Conservation (phyloP, 2,329 filamentous ascomycete genomes). For the Colletotrichum destructivum region DNA sequence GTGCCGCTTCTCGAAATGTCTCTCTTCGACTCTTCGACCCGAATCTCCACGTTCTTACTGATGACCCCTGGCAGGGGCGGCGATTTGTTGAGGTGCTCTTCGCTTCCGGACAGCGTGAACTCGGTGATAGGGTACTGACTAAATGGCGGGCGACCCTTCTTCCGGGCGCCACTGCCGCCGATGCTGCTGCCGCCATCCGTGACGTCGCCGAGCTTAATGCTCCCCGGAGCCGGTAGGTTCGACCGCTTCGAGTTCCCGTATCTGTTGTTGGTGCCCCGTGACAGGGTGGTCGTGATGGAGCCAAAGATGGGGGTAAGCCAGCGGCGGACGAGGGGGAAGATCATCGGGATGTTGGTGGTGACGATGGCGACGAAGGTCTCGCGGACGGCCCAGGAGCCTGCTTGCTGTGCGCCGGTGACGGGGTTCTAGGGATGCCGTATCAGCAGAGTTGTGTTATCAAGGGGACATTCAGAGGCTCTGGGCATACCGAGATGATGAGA, state of each 20-base stretch:
- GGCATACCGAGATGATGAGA: constrained; percentile 48
- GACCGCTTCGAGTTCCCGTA: constrained; percentile 28
- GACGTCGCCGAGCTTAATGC: constrained; percentile 34
- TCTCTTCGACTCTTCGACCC: constrained; percentile 25
- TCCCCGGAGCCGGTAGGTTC: constrained; percentile 29
- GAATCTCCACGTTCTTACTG: constrained; percentile 37
- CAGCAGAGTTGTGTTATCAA: not conserved
- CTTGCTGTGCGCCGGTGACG: constrained; percentile 35
- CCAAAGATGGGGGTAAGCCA: constrained; percentile 37
- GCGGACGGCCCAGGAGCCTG: constrained; percentile 43
- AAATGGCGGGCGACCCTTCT: constrained; percentile 32
- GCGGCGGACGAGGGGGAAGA: constrained; percentile 32
- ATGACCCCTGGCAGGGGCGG: constrained; percentile 15
- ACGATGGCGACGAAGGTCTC: constrained; percentile 44
- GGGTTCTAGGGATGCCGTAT: constrained; percentile 25
- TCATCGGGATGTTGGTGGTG: constrained; percentile 43
- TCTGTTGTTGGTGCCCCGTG: constrained; percentile 21
- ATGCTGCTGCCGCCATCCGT: constrained; percentile 11
- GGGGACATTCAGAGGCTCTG: no score
- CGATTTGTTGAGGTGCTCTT: constrained; percentile 31
- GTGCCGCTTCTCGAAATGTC: not conserved
- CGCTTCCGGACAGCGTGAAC: constrained; percentile 29
- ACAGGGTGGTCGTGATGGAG: constrained; percentile 23
- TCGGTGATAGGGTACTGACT: constrained; percentile 37
- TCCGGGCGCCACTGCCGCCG: constrained; percentile 18